Conservation (phyloP, 2,329 filamentous ascomycete species). For the Colletotrichum coccodes region DNA sequence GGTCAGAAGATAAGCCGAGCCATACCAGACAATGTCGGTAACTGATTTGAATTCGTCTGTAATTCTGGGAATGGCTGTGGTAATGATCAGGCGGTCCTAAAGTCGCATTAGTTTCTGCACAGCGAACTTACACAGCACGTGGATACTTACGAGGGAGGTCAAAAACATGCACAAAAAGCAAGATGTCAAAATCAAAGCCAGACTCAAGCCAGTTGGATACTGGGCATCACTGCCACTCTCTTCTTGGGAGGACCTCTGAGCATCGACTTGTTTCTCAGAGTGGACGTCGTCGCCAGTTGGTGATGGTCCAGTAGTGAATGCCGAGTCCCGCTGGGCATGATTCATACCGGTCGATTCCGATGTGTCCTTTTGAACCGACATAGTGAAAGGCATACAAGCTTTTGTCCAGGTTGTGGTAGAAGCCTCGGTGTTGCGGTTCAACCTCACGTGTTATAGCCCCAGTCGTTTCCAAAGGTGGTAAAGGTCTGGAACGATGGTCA, state of each 20-base stretch:
- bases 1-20: slow-evolving; percentile 39
- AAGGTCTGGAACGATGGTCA: too few relatives aligned
- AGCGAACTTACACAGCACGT: accelerated
- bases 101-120: background rate
- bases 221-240: background rate
- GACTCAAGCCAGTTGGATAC: slow-evolving; percentile 1
- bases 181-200: slow-evolving; percentile 35
- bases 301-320: background rate
- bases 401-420: too few relatives aligned
- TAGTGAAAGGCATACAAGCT: too few relatives aligned
- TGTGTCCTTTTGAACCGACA: too few relatives aligned
- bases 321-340: too few relatives aligned
- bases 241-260: background rate
- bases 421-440: too few relatives aligned
- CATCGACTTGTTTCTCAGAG: background rate
- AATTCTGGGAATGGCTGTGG: slow-evolving; percentile 46
- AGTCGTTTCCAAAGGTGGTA: too few relatives aligned
- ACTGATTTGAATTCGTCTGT: slow-evolving; percentile 41
- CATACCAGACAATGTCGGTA: slow-evolving; percentile 42
- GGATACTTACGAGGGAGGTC: slow-evolving; percentile 34
- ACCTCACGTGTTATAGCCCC: too few relatives aligned
- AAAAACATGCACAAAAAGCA: slow-evolving; percentile 38
- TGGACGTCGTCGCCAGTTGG: background rate
- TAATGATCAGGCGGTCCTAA: slow-evolving; percentile 61
- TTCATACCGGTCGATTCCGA: too few relatives aligned